Conservation (phyloP, 768 basidiomycete species). For the Boletus tylopilopsis region DNA sequence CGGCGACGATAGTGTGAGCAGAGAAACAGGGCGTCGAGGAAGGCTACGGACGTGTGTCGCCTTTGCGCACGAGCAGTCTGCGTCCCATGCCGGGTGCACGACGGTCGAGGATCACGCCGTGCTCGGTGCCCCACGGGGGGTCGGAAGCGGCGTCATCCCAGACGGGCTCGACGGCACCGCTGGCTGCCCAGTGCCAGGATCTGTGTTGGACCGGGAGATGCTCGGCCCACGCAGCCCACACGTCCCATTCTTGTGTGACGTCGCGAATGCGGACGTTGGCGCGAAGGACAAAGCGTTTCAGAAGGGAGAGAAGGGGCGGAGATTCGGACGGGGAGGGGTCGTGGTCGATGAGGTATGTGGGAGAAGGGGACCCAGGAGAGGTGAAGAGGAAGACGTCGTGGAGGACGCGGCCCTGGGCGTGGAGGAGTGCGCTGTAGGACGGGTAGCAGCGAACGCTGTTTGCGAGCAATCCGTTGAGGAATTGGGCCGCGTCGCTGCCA, state of each 20-base stretch:
- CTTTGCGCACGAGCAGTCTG: constrained; percentile 66
- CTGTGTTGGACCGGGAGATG: constrained; percentile 35
- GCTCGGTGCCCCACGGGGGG: constrained; percentile 59
- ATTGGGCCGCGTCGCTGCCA: constrained; percentile 76
- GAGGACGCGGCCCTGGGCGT: constrained; percentile 88
- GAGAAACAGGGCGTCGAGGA: not conserved
- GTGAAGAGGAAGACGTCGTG: constrained; percentile 88
- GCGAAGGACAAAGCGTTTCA: constrained; percentile 84
- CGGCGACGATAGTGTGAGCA: constrained; percentile 4
- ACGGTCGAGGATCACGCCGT: constrained; percentile 54
- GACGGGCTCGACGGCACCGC: constrained; percentile 73
- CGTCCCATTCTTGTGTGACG: constrained; percentile 71
- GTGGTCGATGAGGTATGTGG: constrained; percentile 68
- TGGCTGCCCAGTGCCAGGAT: constrained; percentile 56
- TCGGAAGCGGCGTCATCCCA: constrained; percentile 45
- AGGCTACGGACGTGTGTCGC: constrained; percentile 64
- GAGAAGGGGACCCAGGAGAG: constrained; percentile 40
- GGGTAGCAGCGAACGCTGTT: constrained; percentile 48
- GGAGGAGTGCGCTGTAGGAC: constrained; percentile 69
- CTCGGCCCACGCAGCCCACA: constrained; percentile 80
- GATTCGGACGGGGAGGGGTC: constrained; percentile 60
- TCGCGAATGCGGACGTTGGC: constrained; percentile 84
- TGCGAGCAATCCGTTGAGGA: constrained; percentile 76
- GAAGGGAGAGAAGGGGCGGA: constrained; percentile 57
- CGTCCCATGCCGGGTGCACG: constrained; percentile 78